Percentiles rank a stretch among this genome's conserved stretches.
phyloP scores from a whole-genome alignment of 2,329 filamentous ascomycete genomes.

The Fusarium oligoseptatum region DNA sequence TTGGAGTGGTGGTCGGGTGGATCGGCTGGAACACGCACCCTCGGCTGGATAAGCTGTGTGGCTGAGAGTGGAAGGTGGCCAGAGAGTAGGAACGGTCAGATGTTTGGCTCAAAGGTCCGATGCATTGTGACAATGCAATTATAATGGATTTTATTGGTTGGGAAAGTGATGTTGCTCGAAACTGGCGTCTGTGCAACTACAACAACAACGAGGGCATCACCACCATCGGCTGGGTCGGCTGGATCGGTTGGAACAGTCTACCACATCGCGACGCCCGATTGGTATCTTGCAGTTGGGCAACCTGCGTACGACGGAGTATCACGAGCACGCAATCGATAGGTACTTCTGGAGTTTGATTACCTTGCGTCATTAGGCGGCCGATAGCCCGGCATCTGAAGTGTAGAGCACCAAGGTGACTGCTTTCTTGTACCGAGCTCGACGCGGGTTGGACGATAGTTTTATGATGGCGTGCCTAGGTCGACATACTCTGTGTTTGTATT shows the following conservation, averaged over 20 bases:
- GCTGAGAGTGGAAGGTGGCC: background rate
- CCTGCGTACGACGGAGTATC: background rate
- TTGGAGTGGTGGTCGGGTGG: constrained; percentile 1
- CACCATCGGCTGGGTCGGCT: background rate
- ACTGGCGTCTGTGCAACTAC: background rate
- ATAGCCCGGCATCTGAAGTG: background rate
- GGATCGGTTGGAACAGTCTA: background rate
- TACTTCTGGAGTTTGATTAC: background rate
- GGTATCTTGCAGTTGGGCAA: background rate
- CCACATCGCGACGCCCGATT: background rate
- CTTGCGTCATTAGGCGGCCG: background rate
- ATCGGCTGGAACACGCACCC: background rate
- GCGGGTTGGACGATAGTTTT: background rate
- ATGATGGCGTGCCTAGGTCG: background rate
- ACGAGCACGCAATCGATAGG: background rate
- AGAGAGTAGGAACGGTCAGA: background rate
- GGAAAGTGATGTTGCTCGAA: background rate
- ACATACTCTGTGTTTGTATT: background rate
- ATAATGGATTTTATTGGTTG: background rate
- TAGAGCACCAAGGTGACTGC: background rate
- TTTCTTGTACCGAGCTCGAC: background rate
- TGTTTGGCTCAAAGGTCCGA: background rate
- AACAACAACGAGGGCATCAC: background rate
- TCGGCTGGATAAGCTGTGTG: background rate
- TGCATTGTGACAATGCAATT: background rate